Percentiles rank a stretch among this genome's conserved stretches.
These are phyloP conservation scores for Arachis monticola DNA, from an alignment of 331 rosid species.

Conservation along the genomic window DNA sequence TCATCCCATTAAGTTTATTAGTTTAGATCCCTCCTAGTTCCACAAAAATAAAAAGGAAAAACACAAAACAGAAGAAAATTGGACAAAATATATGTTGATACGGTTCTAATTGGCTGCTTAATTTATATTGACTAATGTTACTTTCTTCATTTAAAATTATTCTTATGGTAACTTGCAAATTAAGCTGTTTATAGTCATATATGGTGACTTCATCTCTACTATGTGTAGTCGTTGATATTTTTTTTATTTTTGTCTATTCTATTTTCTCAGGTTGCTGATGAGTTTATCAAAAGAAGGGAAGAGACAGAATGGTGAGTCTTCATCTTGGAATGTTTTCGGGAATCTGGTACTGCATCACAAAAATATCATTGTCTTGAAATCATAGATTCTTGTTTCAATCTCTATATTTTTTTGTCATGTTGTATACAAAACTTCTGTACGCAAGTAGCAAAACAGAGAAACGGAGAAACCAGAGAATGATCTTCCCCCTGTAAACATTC, in stretches of 20 bases:
- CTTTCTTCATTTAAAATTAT: conserved; percentile 20
- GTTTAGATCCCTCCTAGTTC: conserved; percentile 11
- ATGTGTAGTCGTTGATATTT: neutral
- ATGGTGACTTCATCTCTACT: neutral
- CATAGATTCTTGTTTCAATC: neutral
- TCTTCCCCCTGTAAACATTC: neutral
- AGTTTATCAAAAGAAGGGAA: conserved; percentile 82
- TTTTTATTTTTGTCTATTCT: conserved; percentile 25
- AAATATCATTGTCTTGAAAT: neutral
- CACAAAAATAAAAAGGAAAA: conserved; percentile 22
- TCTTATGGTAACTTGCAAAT: neutral
- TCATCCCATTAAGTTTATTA: conserved; percentile 7
- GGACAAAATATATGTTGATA: conserved; percentile 3
- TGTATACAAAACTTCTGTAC: neutral
- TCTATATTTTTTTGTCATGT: neutral
- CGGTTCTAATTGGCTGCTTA: conserved; percentile 1
- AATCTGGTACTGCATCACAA: conserved; percentile 24
- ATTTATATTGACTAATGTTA: conserved; percentile 27
- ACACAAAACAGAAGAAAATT: conserved; percentile 8
- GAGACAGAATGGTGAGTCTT: conserved; percentile 90
- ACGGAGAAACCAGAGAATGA: neutral
- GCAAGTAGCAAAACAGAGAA: neutral
- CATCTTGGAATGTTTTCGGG: conserved; percentile 4
- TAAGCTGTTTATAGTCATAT: conserved; percentile 13
- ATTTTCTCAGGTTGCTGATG: conserved; percentile 79